Evolutionary conservation across 2,329 filamentous ascomycete genomes (phyloP).

Genomic region (Curvularia spicifera): DNA sequence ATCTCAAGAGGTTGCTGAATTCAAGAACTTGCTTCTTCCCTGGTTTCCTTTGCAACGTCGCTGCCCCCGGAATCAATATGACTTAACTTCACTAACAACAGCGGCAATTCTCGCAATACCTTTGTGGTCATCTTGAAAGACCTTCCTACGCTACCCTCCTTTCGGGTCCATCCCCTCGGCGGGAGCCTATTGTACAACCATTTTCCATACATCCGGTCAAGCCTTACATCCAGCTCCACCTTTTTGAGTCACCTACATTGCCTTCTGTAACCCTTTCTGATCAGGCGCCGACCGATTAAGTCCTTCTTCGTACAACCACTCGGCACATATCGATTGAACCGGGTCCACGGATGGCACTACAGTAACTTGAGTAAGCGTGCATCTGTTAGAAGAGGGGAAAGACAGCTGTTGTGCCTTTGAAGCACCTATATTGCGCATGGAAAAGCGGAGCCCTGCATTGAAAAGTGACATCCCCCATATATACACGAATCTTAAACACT

Average conservation of each 20-base stretch:
- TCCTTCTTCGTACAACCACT: background rate
- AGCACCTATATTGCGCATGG: background rate
- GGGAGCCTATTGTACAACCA: background rate
- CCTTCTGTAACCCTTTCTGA: background rate
- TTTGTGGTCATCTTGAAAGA: background rate
- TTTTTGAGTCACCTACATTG: background rate
- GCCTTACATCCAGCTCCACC: background rate
- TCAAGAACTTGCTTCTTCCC: background rate
- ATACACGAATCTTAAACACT: background rate
- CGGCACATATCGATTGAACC: background rate
- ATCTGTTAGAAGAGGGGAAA: background rate
- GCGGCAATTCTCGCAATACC: slow-evolving; percentile 35
- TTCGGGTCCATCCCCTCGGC: slow-evolving; percentile 6
- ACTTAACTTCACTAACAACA: slow-evolving; percentile 20
- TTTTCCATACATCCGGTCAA: background rate
- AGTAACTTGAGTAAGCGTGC: background rate
- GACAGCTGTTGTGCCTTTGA: background rate
- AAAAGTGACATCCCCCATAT: background rate
- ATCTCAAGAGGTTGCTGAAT: background rate
- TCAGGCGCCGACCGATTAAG: no score
- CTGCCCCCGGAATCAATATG: background rate
- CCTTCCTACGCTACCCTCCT: background rate
- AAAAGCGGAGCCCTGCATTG: background rate
- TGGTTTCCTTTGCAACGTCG: background rate
- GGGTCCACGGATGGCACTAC: background rate